Evolutionary conservation across 495 filamentous ascomycete genomes (phyloP).

Genomic region (Aspergillus ostianus): DNA sequence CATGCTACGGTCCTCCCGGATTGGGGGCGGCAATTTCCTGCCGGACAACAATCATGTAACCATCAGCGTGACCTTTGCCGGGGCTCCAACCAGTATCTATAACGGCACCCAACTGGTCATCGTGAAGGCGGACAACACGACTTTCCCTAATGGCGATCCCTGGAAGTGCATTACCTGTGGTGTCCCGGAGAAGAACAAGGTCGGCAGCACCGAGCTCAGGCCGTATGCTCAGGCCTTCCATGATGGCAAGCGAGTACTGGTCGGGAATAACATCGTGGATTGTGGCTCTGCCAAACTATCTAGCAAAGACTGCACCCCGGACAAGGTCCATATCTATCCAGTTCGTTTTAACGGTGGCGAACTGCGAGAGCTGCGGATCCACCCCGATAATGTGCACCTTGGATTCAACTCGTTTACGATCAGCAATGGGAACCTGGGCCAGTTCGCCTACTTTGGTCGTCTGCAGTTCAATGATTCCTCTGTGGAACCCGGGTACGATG

Average conservation of each 20-base stretch:
- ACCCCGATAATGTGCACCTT: constrained; percentile 24
- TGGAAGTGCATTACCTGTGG: constrained; percentile 28
- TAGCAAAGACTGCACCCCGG: constrained; percentile 18
- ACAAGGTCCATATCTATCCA: constrained; percentile 22
- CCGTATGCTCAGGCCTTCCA: constrained; percentile 20
- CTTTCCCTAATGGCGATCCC: constrained; percentile 19
- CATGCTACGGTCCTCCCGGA: constrained; percentile 10
- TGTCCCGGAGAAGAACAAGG: constrained; percentile 11
- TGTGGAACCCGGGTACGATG: constrained; percentile 20
- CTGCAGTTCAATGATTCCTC: constrained; percentile 24
- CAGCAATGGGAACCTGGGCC: constrained; percentile 8
- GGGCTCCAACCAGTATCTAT: constrained; percentile 24
- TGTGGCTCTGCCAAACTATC: constrained; percentile 13
- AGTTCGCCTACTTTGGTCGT: constrained; percentile 22
- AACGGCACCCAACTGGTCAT: constrained; percentile 22
- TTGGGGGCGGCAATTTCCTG: constrained; percentile 22
- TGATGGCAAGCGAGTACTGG: constrained; percentile 17
- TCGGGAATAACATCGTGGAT: constrained; percentile 21
- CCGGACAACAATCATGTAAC: constrained; percentile 23
- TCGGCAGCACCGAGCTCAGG: constrained; percentile 10
- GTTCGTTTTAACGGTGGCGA: constrained; percentile 19
- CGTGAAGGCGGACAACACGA: constrained; percentile 17
- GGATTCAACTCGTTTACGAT: constrained; percentile 21
- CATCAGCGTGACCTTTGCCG: constrained; percentile 21
- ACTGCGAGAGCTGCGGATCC: constrained; percentile 23